Evolutionary conservation across 306 rosid genomes (phyloP), one percentile per base, ranked within the genome.

Genomic region (Carpinus viminea): DNA sequence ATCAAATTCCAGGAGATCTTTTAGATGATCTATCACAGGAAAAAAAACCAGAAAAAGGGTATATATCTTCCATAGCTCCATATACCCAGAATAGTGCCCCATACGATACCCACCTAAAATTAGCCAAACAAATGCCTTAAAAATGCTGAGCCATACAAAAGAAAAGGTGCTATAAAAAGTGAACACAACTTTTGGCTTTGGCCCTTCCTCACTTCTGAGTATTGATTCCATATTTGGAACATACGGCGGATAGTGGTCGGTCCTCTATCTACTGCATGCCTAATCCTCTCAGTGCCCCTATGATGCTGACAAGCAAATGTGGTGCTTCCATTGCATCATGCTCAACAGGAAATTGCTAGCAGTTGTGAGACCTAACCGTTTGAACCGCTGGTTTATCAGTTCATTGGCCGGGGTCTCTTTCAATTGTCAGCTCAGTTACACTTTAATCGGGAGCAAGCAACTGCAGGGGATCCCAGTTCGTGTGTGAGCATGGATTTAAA

Each of bases 1-100:
- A 66, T 66, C 72, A 41, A 68, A 68, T 18, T 38, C 72, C 72
- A 41, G 5, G 38, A 41, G 51, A 66, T n/a, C 70, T 64, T 64
- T 45, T 34, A 28, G 43, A 64, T 28, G 45, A 9, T 59, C 41
- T 66, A 66, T 66, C 28, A 11, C 48, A 17, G 16, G 72, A 66
- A 66, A 0, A 5, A 65, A 65, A 21, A 21, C 34, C 34, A 31
- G 34, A 10, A 24, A 57, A 12, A 10, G 11, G 8, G 13, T 24
- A 24, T 24, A 15, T 5, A 15, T 17, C 68, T 13, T 61, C 38
- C 68, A 13, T 13, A n/a, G 43, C 41, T 18, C 28, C 72, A 17
- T 41, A 66, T 41, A 38, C 72, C 51, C 8, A 68, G 72, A 68
- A 18, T 10, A 51, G 18, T 41, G 13, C 18, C 3, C 51, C 2